Conservation (phyloP, 106 monocot genomes). For the Dioscorea alata region DNA sequence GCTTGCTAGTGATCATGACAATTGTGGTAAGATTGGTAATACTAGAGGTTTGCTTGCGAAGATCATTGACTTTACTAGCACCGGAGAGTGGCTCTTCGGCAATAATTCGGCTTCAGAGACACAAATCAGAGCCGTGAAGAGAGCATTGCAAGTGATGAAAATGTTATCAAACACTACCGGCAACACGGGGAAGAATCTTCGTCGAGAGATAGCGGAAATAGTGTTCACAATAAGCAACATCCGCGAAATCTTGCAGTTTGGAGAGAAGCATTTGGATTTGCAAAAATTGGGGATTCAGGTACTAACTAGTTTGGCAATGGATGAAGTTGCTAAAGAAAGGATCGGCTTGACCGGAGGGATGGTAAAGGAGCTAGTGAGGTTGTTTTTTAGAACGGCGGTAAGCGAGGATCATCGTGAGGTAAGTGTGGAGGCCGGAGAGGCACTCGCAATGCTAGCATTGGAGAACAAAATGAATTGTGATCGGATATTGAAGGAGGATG, state of each 20-base stretch:
- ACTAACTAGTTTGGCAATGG: conserved; percentile 55
- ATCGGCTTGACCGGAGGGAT: conserved; percentile 53
- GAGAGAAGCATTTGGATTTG: conserved; percentile 21
- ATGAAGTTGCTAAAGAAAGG: conserved; percentile 41
- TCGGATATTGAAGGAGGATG: conserved; percentile 27
- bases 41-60: conserved; percentile 60
- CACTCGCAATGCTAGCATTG: conserved; percentile 67
- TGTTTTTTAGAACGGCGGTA: conserved; percentile 11
- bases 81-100: conserved; percentile 2
- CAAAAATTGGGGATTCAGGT: conserved; percentile 61
- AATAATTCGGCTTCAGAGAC: conserved; percentile 2
- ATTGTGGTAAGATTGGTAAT: conserved; percentile 74
- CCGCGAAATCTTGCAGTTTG: conserved; percentile 41
- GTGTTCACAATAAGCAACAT: conserved; percentile 67
- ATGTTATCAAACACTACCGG: conserved; percentile 42
- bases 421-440: conserved; percentile 49
- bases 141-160: conserved; percentile 43
- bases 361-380: conserved; percentile 26
- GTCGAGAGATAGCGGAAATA: conserved; percentile 56
- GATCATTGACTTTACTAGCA: conserved; percentile 60
- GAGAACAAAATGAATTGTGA: conserved; percentile 51
- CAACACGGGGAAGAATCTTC: conserved; percentile 23
- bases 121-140: conserved; percentile 34
- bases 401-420: conserved; percentile 1
- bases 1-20: conserved; percentile 61